phyloP scores from a whole-genome alignment of 1,284 basidiomycete species.

The Tylopilus sp. region DNA sequence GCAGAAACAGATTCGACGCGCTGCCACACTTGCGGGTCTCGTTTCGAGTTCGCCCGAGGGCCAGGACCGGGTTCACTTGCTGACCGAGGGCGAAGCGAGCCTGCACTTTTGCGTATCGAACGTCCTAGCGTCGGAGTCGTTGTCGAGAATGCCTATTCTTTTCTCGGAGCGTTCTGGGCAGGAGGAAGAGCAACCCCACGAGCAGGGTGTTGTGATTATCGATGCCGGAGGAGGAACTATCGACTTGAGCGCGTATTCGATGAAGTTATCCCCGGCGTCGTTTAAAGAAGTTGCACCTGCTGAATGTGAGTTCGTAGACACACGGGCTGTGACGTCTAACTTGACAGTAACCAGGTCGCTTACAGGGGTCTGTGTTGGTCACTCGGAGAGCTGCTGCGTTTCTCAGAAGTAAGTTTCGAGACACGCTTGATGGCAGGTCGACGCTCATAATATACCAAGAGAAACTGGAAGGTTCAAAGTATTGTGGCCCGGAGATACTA shows the following conservation, averaged over 20 bases:
- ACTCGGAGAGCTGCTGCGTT: conserved; percentile 38
- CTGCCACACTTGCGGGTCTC: conserved; percentile 35
- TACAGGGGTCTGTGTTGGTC: conserved; percentile 41
- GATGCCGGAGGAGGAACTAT: conserved; percentile 58
- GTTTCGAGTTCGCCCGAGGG: conserved; percentile 29
- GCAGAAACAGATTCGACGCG: conserved; percentile 39
- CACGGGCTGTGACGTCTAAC: conserved; percentile 2
- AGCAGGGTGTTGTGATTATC: conserved; percentile 46
- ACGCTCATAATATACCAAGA: conserved; percentile 27
- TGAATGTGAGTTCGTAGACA: conserved; percentile 37
- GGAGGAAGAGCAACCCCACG: conserved; percentile 28
- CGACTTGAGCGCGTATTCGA: conserved; percentile 50
- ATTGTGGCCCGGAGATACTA: conserved; percentile 36
- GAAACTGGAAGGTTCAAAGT: conserved; percentile 31
- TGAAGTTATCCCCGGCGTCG: conserved; percentile 27
- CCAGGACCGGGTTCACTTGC: conserved; percentile 38
- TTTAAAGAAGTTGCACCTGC: conserved; percentile 42
- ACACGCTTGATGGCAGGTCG: not conserved
- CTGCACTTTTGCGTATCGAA: conserved; percentile 44
- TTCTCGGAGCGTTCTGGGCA: conserved; percentile 11
- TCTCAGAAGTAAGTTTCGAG: conserved; percentile 32
- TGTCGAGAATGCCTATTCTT: conserved; percentile 31
- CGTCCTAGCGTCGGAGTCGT: conserved; percentile 33
- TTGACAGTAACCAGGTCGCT: conserved; percentile 24
- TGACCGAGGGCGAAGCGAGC: conserved; percentile 52